Base-by-base conservation (phyloP, 768 basidiomycete genomes). In the Russula emetica region DNA sequence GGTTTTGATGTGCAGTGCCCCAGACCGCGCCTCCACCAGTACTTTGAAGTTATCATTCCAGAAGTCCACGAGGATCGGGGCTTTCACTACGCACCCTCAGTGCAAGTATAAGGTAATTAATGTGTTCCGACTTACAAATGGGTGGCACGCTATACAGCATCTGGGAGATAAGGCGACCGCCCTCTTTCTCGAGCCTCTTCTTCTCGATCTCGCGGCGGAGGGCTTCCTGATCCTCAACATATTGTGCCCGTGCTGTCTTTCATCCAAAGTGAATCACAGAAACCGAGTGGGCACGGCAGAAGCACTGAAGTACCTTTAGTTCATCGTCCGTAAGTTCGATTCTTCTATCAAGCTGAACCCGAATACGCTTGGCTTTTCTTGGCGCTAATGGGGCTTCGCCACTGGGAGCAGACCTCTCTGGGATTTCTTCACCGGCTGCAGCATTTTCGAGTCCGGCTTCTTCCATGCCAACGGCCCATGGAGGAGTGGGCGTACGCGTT, bases 251-350 rank as follows among this genome's bases (percentile, higher is more conserved):
- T 28, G 87, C 66, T 28, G 59, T 28, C 84, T 62, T 78, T 74
- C 87, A 89, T 56, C 55, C 16, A 45, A 54, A 1, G 38, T 22
- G 50, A 42, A 40, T 47, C 20, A 61, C 56, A 16, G 66, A 57
- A 7, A 60, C 42, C 50, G 2, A 20, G 55, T 55, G 38, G 30
- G 16, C 0, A 40, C 16, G 10, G 10, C 18, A 30, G 13, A 52
- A 52, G 22, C 49, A 45, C 26, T 42, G 50, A 30, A 72, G 64
- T 61, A 84, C 92, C 78, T 86, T 88, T 50, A 94, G 77, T 74
- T 94, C 90, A 4, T 89, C 86, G 63, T 92, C 89, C 5, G 90
- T 90, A 42, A 94, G 75, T 71, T 94, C 92, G 6, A 85, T 94
- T 64, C 89, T 80, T 5, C 80, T 75, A 72, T 94, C 92, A 8